Evolutionary conservation across 305 asterid species (phyloP).

Genomic region (Euphrasia arctica): DNA sequence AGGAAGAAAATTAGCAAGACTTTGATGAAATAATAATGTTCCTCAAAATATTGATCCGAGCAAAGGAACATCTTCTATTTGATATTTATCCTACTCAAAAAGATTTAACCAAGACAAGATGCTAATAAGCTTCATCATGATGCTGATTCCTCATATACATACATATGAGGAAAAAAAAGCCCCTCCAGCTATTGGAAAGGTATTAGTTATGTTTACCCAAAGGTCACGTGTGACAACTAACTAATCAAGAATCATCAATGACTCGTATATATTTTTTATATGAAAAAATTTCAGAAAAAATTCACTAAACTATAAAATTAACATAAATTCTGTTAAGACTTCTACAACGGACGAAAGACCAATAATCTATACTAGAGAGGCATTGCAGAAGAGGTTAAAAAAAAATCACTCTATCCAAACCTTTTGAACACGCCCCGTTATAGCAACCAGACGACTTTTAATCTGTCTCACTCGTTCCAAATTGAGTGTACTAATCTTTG

Average conservation of each 20-base stretch:
- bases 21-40: not conserved
- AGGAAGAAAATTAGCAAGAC: constrained; percentile 2
- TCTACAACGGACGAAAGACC: constrained; percentile 7
- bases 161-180: not conserved
- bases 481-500: constrained; percentile 93
- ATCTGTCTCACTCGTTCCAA: constrained; percentile 96
- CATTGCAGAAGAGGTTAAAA: constrained; percentile 15
- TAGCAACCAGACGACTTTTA: constrained; percentile 91
- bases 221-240: constrained; percentile 7
- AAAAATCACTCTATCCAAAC: constrained; percentile 36
- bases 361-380: not conserved
- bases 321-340: constrained; percentile 5
- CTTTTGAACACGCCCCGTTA: constrained; percentile 99
- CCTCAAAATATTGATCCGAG: no score
- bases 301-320: constrained; percentile 9
- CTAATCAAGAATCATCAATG: not conserved
- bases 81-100: not conserved
- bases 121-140: constrained; percentile 9
- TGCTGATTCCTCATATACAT: not conserved
- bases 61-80: not conserved
- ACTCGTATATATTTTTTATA: not conserved
- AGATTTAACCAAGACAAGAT: not conserved
- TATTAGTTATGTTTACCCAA: not conserved
- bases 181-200: not conserved
- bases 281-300: not conserved